Percentiles rank a stretch among this genome's conserved stretches.
These are phyloP conservation scores for Paraconiothyrium sp. DNA, from an alignment of 2,329 filamentous ascomycete species.

Conservation along the genomic window DNA sequence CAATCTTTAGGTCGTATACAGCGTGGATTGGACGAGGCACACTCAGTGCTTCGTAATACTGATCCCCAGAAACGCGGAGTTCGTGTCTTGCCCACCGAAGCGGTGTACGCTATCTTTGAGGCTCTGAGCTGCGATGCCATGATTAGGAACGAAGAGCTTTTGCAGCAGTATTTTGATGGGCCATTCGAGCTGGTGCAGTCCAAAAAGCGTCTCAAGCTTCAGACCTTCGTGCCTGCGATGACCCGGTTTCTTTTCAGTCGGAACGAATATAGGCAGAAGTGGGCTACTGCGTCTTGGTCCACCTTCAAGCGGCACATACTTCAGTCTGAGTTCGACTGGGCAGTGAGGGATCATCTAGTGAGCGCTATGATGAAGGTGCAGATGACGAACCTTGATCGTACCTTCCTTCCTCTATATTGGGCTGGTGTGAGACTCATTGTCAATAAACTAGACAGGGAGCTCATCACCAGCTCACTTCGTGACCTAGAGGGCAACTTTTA, in stretches of 20 bases:
- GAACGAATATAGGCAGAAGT: slow-evolving; percentile 69
- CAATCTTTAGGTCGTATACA: slow-evolving; percentile 57
- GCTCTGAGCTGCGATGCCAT: slow-evolving; percentile 85
- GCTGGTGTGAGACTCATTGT: slow-evolving; percentile 77
- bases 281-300: slow-evolving; percentile 75
- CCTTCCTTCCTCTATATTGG: slow-evolving; percentile 79
- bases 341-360: slow-evolving; percentile 77
- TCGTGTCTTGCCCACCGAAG: slow-evolving; percentile 62
- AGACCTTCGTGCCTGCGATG: slow-evolving; percentile 81
- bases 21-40: slow-evolving; percentile 54
- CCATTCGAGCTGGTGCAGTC: slow-evolving; percentile 84
- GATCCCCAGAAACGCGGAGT: slow-evolving; percentile 62
- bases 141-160: slow-evolving; percentile 65
- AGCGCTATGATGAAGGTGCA: slow-evolving; percentile 72
- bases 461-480: slow-evolving; percentile 81
- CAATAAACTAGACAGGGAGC: slow-evolving; percentile 74
- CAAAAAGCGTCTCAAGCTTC: slow-evolving; percentile 80
- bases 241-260: slow-evolving; percentile 84
- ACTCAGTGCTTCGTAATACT: slow-evolving; percentile 52
- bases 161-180: slow-evolving; percentile 74
- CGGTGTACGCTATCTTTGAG: slow-evolving; percentile 86
- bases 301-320: slow-evolving; percentile 71
- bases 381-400: slow-evolving; percentile 60
- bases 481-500: slow-evolving; percentile 78
- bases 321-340: slow-evolving; percentile 84